These are phyloP conservation scores for Leccinum pellstonianum DNA, from an alignment of 768 basidiomycete genomes.

Conservation along the genomic window DNA sequence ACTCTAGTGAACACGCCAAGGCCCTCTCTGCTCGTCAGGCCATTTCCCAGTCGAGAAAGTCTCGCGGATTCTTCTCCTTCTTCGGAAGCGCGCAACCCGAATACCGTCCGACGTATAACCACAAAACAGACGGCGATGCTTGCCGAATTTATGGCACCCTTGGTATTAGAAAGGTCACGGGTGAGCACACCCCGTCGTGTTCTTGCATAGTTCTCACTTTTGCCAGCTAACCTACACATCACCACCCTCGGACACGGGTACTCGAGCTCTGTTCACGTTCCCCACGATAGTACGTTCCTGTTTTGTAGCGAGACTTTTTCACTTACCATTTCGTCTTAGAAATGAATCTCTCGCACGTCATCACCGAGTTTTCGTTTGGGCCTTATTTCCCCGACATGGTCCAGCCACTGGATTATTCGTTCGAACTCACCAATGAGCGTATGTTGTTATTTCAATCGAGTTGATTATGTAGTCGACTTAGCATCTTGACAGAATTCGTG, in stretches of 20 bases:
- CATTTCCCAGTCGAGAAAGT: conserved; percentile 68
- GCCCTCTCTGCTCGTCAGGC: conserved; percentile 69
- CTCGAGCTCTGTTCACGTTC: conserved; percentile 79
- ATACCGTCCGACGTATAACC: conserved; percentile 74
- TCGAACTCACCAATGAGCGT: conserved; percentile 71
- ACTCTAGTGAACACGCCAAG: conserved; percentile 56
- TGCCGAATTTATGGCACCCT: conserved; percentile 87
- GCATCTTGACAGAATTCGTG: conserved; percentile 60
- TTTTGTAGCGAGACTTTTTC: neutral
- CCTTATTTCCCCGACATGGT: conserved; percentile 94
- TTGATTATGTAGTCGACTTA: neutral
- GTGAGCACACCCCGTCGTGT: conserved; percentile 34
- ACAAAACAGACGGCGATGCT: conserved; percentile 65
- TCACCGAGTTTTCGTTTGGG: conserved; percentile 96
- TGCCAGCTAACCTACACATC: conserved; percentile 85
- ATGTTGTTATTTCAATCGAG: conserved; percentile 7
- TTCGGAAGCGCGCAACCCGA: conserved; percentile 41
- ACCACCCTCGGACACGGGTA: conserved; percentile 97
- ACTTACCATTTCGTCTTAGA: conserved; percentile 42
- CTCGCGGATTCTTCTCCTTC: conserved; percentile 70
- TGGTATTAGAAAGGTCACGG: conserved; percentile 85
- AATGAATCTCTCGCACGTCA: conserved; percentile 96
- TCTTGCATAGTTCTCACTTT: neutral
- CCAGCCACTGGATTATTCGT: conserved; percentile 91
- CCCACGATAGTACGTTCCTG: conserved; percentile 68